phyloP scores from a whole-genome alignment of 331 rosid genomes.

The Acacia concinna region DNA sequence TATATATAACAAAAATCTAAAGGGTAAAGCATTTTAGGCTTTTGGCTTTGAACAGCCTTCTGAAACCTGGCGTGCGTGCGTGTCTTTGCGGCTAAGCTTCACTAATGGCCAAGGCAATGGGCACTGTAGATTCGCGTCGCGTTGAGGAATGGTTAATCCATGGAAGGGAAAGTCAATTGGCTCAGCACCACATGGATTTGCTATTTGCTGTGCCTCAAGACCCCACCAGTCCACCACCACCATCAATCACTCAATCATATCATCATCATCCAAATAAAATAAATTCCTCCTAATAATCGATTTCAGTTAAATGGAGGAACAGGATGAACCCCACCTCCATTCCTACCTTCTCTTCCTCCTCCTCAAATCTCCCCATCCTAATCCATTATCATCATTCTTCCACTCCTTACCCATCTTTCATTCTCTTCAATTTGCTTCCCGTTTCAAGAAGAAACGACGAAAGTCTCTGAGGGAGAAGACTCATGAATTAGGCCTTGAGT shows the following conservation, averaged over 20 bases:
- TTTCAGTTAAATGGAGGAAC: not conserved
- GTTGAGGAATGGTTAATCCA: not conserved
- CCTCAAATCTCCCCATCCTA: not conserved
- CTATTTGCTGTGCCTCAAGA: slow-evolving; percentile 23
- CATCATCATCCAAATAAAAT: not conserved
- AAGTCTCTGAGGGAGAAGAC: not conserved
- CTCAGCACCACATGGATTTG: slow-evolving; percentile 34
- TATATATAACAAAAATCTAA: no score
- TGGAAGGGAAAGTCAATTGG: not conserved
- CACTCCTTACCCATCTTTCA: not conserved
- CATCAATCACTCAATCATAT: no score
- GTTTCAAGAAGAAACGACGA: not conserved
- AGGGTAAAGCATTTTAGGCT: not conserved
- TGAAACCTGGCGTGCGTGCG: not conserved
- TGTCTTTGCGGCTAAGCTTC: not conserved
- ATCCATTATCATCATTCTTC: not conserved
- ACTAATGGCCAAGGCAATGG: not conserved
- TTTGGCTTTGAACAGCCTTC: not conserved
- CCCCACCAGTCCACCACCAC: slow-evolving; percentile 32
- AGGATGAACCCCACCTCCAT: not conserved
- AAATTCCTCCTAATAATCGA: not conserved
- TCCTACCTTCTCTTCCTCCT: no score
- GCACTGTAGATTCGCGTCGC: not conserved
- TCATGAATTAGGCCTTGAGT: not conserved
- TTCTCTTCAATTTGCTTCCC: not conserved